A percentile compares a stretch with the other conserved stretches of the same genome.
Evolutionary conservation across 2,329 filamentous ascomycete genomes (phyloP).

Genomic region (Raffaelea ambrosiae): DNA sequence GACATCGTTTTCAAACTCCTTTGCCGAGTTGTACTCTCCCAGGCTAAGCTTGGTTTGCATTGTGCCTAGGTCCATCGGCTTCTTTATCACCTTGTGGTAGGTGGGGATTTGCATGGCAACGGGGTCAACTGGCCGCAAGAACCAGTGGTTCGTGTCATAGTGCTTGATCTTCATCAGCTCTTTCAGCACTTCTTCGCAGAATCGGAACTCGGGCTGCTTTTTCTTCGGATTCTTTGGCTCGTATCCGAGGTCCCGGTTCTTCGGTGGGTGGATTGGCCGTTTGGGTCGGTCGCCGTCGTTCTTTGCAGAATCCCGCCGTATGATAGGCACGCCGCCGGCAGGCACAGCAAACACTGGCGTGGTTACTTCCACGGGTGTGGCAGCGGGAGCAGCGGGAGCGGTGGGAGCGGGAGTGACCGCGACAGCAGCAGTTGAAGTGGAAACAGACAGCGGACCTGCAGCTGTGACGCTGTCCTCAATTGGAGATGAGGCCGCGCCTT

Average conservation of each 20-base stretch:
- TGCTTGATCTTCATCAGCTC: constrained; percentile 73
- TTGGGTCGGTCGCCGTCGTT: constrained; percentile 75
- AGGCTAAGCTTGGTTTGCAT: constrained; percentile 67
- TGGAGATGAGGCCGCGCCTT: constrained; percentile 22
- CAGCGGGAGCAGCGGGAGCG: constrained; percentile 15
- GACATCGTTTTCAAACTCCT: constrained; percentile 80
- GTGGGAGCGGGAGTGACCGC: constrained; percentile 17
- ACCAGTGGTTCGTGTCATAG: constrained; percentile 58
- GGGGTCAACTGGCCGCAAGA: constrained; percentile 80
- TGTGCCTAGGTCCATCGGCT: constrained; percentile 91
- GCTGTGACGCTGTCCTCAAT: constrained; percentile 10
- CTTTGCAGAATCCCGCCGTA: constrained; percentile 75
- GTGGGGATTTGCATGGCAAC: constrained; percentile 89
- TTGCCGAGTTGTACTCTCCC: constrained; percentile 71
- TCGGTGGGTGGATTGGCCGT: constrained; percentile 86
- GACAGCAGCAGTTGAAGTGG: constrained; percentile 5
- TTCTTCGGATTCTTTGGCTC: constrained; percentile 77
- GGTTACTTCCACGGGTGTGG: constrained; percentile 24
- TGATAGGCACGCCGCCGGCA: constrained; percentile 69
- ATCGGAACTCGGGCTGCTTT: constrained; percentile 80
- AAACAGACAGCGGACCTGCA: neutral
- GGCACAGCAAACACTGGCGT: constrained; percentile 57
- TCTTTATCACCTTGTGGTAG: constrained; percentile 91
- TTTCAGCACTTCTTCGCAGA: constrained; percentile 72
- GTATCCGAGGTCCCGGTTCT: constrained; percentile 86